Conservation (phyloP, 2,329 filamentous ascomycete genomes). For the Botrytis paeoniae region DNA sequence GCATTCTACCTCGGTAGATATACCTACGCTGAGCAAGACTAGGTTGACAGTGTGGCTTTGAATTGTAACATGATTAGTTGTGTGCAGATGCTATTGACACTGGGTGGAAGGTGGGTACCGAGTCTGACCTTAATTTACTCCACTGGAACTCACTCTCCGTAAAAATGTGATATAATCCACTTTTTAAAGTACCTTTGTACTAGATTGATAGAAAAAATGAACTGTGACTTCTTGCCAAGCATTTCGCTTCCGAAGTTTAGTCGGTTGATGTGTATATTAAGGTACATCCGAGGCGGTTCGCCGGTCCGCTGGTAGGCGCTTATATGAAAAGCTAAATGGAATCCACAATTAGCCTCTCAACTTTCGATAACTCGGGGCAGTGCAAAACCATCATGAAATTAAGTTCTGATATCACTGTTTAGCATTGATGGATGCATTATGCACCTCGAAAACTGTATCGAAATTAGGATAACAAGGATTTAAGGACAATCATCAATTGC, state of each 20-base stretch:
- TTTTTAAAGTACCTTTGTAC: background rate
- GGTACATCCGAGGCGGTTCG: background rate
- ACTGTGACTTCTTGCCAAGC: background rate
- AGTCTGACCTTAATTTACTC: background rate
- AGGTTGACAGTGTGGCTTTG: background rate
- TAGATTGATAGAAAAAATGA: background rate
- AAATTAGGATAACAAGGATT: background rate
- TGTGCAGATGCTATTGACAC: background rate
- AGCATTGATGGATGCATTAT: background rate
- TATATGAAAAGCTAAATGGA: background rate
- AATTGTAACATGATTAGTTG: background rate
- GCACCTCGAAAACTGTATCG: background rate
- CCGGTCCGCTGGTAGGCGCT: constrained; percentile 10
- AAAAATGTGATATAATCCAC: background rate
- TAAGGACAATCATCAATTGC: background rate
- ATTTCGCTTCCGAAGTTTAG: constrained; percentile 4
- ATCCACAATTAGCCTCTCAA: background rate
- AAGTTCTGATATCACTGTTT: background rate
- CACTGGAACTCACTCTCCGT: background rate
- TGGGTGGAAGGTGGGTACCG: background rate
- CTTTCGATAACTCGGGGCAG: background rate
- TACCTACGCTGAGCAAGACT: background rate
- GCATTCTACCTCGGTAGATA: background rate
- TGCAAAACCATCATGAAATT: background rate
- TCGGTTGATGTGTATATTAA: background rate